phyloP scores from a whole-genome alignment of 2,329 filamentous ascomycete species.

The Xylaria arbuscula region DNA sequence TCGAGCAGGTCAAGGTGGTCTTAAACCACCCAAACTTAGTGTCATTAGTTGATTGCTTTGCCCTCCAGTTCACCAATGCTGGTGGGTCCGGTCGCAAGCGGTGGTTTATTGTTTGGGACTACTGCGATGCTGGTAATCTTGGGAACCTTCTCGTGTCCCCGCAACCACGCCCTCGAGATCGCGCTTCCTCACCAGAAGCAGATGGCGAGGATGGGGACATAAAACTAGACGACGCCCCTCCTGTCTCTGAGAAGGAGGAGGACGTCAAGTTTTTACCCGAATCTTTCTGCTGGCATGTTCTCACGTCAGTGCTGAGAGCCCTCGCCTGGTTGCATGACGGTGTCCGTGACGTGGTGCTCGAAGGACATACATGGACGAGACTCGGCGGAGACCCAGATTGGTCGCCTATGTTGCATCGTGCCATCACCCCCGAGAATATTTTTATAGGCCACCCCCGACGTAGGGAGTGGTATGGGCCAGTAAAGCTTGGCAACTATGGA shows the following conservation, averaged over 20 bases:
- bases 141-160: conserved; percentile 52
- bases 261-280: conserved; percentile 58
- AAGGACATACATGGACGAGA: conserved; percentile 30
- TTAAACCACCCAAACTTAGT: conserved; percentile 64
- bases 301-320: conserved; percentile 59
- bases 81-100: conserved; percentile 31
- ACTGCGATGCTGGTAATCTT: conserved; percentile 63
- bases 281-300: conserved; percentile 66
- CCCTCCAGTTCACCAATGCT: conserved; percentile 39
- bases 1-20: conserved; percentile 50
- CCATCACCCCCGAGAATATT: conserved; percentile 60
- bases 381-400: conserved; percentile 55
- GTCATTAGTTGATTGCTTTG: conserved; percentile 55
- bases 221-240: conserved; percentile 22
- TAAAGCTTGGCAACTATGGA: conserved; percentile 64
- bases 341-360: conserved; percentile 43
- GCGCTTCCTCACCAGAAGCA: not conserved
- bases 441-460: conserved; percentile 62
- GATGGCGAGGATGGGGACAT: conserved; percentile 38
- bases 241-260: not conserved
- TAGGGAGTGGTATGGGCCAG: conserved; percentile 62
- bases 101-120: conserved; percentile 59
- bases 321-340: conserved; percentile 66
- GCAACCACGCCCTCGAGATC: conserved; percentile 16
- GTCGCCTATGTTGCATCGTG: conserved; percentile 63